Conservation (phyloP, 2,329 filamentous ascomycete genomes). For the Dryadomyces sulphureus region DNA sequence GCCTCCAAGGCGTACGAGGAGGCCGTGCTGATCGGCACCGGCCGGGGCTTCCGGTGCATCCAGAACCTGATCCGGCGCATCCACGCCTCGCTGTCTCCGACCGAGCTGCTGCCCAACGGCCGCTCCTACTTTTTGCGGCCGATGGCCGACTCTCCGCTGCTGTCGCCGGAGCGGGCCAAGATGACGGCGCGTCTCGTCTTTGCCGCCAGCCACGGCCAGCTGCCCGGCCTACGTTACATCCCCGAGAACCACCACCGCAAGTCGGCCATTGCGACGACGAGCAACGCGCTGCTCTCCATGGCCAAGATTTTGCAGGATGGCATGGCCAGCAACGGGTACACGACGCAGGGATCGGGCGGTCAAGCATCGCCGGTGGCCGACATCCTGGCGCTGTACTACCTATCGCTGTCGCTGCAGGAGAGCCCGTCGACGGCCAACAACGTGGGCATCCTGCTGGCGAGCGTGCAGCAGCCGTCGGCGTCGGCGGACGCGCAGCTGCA, state of each 20-base stretch:
- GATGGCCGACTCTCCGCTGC: conserved; percentile 50
- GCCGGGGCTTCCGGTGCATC: conserved; percentile 54
- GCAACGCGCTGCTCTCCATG: conserved; percentile 84
- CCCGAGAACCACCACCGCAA: conserved; percentile 56
- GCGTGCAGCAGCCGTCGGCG: conserved; percentile 56
- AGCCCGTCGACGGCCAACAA: conserved; percentile 98
- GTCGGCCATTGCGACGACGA: conserved; percentile 81
- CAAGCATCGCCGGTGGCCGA: conserved; percentile 70
- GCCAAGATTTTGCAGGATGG: conserved; percentile 97
- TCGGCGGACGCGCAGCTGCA: conserved; percentile 1
- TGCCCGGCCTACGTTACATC: conserved; percentile 67
- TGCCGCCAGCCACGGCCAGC: conserved; percentile 48
- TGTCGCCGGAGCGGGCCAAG: conserved; percentile 72
- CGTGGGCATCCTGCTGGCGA: conserved; percentile 89
- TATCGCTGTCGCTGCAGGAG: conserved; percentile 85
- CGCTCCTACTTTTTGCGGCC: conserved; percentile 6
- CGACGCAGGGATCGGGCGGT: conserved; percentile 33
- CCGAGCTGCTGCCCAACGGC: conserved; percentile 14
- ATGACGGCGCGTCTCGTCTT: conserved; percentile 77
- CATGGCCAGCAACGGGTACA: conserved; percentile 58
- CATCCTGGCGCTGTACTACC: conserved; percentile 86
- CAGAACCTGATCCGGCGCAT: conserved; percentile 67
- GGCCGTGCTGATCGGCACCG: conserved; percentile 77
- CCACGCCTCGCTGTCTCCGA: conserved; percentile 49
- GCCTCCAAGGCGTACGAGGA: conserved; percentile 90